Percentiles rank a stretch among this genome's conserved stretches.
phyloP scores from a whole-genome alignment of 805 yeast genomes.

The Priceomyces fermenticarens region DNA sequence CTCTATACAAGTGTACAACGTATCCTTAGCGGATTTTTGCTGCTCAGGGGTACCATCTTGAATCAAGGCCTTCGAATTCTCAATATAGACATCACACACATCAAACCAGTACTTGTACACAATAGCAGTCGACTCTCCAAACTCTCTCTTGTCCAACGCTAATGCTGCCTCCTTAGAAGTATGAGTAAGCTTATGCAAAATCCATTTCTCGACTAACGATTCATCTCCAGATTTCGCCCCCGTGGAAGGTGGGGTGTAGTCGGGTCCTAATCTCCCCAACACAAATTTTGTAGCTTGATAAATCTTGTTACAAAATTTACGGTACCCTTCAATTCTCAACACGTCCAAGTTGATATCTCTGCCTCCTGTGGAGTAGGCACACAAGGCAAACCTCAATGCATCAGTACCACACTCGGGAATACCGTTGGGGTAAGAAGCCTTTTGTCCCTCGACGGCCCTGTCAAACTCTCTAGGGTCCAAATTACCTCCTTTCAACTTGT shows the following conservation, averaged over 20 bases:
- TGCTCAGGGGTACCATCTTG: constrained; percentile 86
- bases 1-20: constrained; percentile 89
- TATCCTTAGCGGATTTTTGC: constrained; percentile 87
- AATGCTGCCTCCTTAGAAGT: constrained; percentile 64
- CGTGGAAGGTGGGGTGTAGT: constrained; percentile 74
- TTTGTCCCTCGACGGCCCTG: constrained; percentile 86
- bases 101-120: constrained; percentile 95
- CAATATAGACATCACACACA: constrained; percentile 96
- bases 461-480: constrained; percentile 84
- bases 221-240: constrained; percentile 70
- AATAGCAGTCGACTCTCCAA: constrained; percentile 80
- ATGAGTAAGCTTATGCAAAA: constrained; percentile 75
- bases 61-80: constrained; percentile 90
- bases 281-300: constrained; percentile 98
- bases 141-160: constrained; percentile 79
- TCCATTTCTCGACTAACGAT: constrained; percentile 95
- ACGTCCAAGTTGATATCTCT: constrained; percentile 96
- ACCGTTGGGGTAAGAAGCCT: constrained; percentile 88
- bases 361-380: constrained; percentile 98
- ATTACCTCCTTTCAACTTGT: constrained; percentile 75
- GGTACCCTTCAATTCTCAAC: constrained; percentile 95
- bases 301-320: constrained; percentile 99
- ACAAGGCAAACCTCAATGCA: constrained; percentile 94
- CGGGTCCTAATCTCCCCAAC: constrained; percentile 86
- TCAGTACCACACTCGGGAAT: constrained; percentile 99